Percentiles rank a stretch among this genome's conserved stretches.
Evolutionary conservation across 1,284 basidiomycete genomes (phyloP).

Genomic region (Vanrija humicola): DNA sequence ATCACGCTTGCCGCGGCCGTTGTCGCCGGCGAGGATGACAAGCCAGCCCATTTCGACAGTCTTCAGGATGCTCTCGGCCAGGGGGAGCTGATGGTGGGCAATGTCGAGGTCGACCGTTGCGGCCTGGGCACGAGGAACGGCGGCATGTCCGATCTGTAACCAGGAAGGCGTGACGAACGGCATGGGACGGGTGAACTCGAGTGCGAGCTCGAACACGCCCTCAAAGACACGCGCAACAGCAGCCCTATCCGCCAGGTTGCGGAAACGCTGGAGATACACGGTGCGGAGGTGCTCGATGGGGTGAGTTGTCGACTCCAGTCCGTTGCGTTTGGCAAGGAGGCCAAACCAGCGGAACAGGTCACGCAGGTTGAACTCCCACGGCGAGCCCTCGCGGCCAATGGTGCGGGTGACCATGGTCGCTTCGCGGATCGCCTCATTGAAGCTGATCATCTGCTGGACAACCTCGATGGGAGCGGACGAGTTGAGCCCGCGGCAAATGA

Average conservation of each 20-base stretch:
- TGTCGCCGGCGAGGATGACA: constrained; percentile 76
- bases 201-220: constrained; percentile 55
- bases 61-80: constrained; percentile 71
- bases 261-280: constrained; percentile 83
- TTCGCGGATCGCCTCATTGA: constrained; percentile 70
- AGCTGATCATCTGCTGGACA: constrained; percentile 75
- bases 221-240: constrained; percentile 64
- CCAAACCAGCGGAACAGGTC: constrained; percentile 86
- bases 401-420: constrained; percentile 63
- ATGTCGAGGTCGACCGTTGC: constrained; percentile 54
- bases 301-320: constrained; percentile 58
- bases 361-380: constrained; percentile 99
- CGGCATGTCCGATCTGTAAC: constrained; percentile 69
- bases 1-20: constrained; percentile 74
- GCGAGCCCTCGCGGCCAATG: constrained; percentile 80
- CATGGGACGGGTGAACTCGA: constrained; percentile 50
- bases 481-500: constrained; percentile 74
- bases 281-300: constrained; percentile 64
- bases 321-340: constrained; percentile 52
- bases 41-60: constrained; percentile 80
- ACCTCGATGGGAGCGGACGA: constrained; percentile 57
- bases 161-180: constrained; percentile 56
- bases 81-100: constrained; percentile 62
- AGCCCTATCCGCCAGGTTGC: constrained; percentile 63
- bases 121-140: constrained; percentile 51